Evolutionary conservation across 176 grass and related monocot species (phyloP).

Genomic region (Oryza glumipatula): DNA sequence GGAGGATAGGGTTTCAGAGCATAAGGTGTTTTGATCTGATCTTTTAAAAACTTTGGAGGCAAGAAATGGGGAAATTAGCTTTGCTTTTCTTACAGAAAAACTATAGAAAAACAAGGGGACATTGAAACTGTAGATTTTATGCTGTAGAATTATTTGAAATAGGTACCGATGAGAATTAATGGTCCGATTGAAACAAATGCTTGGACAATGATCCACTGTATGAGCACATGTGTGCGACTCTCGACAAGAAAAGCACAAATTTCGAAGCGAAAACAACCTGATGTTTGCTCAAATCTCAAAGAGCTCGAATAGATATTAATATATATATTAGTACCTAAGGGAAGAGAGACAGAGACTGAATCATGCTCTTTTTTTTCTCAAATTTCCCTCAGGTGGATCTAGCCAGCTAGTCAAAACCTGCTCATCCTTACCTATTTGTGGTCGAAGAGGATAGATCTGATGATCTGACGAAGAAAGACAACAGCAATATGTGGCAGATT

Average conservation of each 20-base stretch:
- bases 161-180: constrained; percentile 24
- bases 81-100: constrained; percentile 10
- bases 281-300: constrained; percentile 54
- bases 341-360: constrained; percentile 31
- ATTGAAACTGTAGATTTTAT: constrained; percentile 46
- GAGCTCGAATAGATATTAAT: constrained; percentile 16
- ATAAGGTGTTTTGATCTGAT: constrained; percentile 30
- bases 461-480: constrained; percentile 10
- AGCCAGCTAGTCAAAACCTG: constrained; percentile 11
- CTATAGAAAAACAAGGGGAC: constrained; percentile 22
- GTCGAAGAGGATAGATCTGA: constrained; percentile 50
- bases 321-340: constrained; percentile 37
- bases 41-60: constrained; percentile 32
- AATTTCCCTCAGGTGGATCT: constrained; percentile 41
- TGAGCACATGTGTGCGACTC: constrained; percentile 44
- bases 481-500: neutral
- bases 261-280: constrained; percentile 41
- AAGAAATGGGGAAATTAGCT: constrained; percentile 28
- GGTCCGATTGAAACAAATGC: constrained; percentile 22
- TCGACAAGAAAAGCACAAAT: constrained; percentile 48
- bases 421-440: constrained; percentile 54
- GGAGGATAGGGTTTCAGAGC: constrained; percentile 48
- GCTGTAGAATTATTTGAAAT: constrained; percentile 40
- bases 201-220: constrained; percentile 37
- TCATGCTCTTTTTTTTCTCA: neutral